Conservation (phyloP, 2,329 filamentous ascomycete genomes). For the Colletotrichum orbiculare region DNA sequence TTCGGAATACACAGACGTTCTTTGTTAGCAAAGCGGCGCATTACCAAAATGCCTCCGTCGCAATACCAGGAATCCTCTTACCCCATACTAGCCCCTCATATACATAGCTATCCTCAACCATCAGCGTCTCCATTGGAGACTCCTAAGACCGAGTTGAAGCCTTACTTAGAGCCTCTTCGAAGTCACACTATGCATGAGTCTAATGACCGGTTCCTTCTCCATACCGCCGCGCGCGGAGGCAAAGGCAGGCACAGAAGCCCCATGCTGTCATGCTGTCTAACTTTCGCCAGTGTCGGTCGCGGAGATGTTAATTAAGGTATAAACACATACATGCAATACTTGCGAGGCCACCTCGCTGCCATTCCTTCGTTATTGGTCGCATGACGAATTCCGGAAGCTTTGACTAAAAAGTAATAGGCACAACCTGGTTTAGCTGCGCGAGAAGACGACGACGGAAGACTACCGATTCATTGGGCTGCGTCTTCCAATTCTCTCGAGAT, state of each 20-base stretch:
- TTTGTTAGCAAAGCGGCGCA: too few relatives aligned
- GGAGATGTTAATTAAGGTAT: conserved; percentile 67
- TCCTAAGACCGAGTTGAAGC: too few relatives aligned
- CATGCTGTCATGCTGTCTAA: not conserved
- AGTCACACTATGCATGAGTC: conserved; percentile 44
- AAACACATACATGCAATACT: too few relatives aligned
- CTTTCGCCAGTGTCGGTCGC: conserved; percentile 69
- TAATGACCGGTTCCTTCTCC: conserved; percentile 79
- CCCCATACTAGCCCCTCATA: too few relatives aligned
- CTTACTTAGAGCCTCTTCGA: not conserved
- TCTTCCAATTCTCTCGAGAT: conserved; percentile 85
- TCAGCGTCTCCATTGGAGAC: too few relatives aligned
- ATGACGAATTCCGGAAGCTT: not conserved
- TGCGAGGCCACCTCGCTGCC: too few relatives aligned
- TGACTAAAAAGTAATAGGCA: conserved; percentile 58
- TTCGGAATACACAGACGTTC: too few relatives aligned
- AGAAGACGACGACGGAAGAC: conserved; percentile 87
- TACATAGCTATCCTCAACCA: too few relatives aligned
- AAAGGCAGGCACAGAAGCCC: conserved; percentile 68
- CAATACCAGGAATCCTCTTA: too few relatives aligned
- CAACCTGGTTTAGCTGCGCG: conserved; percentile 80
- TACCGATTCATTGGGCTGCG: conserved; percentile 93
- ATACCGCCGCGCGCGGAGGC: conserved; percentile 87
- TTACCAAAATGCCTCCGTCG: too few relatives aligned
- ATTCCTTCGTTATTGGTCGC: too few relatives aligned